Base-by-base conservation (phyloP, 2,329 filamentous ascomycete genomes). In the Trichophyton schoenleinii region DNA sequence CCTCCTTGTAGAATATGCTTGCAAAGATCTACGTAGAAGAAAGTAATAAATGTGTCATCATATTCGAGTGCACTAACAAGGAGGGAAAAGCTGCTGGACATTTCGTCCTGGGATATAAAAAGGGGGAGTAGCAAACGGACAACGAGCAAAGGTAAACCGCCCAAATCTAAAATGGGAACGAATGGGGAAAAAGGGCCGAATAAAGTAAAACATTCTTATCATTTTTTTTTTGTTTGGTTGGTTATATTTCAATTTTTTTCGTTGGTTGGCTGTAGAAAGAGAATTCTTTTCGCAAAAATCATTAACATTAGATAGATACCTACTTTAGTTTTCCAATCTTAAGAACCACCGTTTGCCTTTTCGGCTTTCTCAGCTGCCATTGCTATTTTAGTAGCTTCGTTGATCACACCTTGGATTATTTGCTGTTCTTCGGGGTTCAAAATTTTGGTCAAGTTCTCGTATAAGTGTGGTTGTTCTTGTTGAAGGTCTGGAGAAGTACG, bases 391-490 rank as follows among this genome's bases (percentile, higher is more conserved):
- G 85, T 82, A 61, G 88, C 88, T 73, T 88, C 83, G 66, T 87
- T 80, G 63, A 95, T 83, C 61, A 92, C 89, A 22, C 79, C 82
- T 72, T 95, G 86, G 64, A 97, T 83, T 57, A 95, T 81, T 64
- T 82, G 82, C 72, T 94, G 89, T 71, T 97, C 91, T 58, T 94
- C 89, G 0, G 84, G 80, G 42, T 83, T 85, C 46, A 97, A 82
- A 64, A 89, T 87, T 67, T 87, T 84, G 22, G 89, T 90, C 62
- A 99, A 80, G 63, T 81, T 86, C 49, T 86, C 79, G 72, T 97
- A 99, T 67, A 96, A 87, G 67, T 91, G 87, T 15, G 92, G 91
- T 70, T 96, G 91, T 68, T 91, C 87, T 77, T 87, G 86, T 82
- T 96, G 90, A 71, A 97, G 83, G 74, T 83, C 91, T 95, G 22